These are phyloP conservation scores for Debaryomyces psychrophilus DNA, from an alignment of 1,139 yeast species.

Conservation along the genomic window DNA sequence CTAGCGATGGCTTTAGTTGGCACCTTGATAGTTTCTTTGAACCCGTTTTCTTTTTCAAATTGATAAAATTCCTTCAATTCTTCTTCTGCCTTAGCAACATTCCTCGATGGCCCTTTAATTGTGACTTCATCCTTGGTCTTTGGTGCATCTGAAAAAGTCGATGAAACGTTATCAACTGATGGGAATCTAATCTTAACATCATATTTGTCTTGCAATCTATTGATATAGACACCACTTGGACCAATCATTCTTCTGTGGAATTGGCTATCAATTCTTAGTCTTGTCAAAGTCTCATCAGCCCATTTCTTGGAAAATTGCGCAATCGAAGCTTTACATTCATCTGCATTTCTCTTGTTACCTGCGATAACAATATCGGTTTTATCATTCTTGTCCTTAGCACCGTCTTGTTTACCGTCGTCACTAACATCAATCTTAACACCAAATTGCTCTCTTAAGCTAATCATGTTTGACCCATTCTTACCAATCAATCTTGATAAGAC, in stretches of 20 bases:
- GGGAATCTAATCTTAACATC: conserved; percentile 84
- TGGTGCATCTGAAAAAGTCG: conserved; percentile 39
- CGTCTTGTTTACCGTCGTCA: conserved; percentile 29
- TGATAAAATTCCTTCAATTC: conserved; percentile 83
- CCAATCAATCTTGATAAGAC: conserved; percentile 85
- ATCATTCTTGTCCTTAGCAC: conserved; percentile 39
- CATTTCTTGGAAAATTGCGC: conserved; percentile 65
- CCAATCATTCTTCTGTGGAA: conserved; percentile 88
- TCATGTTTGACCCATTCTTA: conserved; percentile 77
- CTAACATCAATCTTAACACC: conserved; percentile 76
- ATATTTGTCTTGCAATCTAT: conserved; percentile 87
- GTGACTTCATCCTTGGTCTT: conserved; percentile 64
- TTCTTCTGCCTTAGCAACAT: conserved; percentile 81
- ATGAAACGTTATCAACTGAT: conserved; percentile 32
- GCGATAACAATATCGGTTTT: conserved; percentile 62
- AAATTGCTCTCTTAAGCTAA: conserved; percentile 71
- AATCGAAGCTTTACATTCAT: conserved; percentile 68
- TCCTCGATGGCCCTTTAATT: conserved; percentile 89
- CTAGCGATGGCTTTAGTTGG: conserved; percentile 77
- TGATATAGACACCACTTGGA: conserved; percentile 76
- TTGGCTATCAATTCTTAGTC: conserved; percentile 71
- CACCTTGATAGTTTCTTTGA: conserved; percentile 60
- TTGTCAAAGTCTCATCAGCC: conserved; percentile 77
- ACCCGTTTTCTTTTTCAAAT: conserved; percentile 87
- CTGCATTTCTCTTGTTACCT: conserved; percentile 82